Evolutionary conservation across 2,329 filamentous ascomycete genomes (phyloP), one percentile per base, ranked within the genome.

Genomic region (Ceratocystiopsis minuta): DNA sequence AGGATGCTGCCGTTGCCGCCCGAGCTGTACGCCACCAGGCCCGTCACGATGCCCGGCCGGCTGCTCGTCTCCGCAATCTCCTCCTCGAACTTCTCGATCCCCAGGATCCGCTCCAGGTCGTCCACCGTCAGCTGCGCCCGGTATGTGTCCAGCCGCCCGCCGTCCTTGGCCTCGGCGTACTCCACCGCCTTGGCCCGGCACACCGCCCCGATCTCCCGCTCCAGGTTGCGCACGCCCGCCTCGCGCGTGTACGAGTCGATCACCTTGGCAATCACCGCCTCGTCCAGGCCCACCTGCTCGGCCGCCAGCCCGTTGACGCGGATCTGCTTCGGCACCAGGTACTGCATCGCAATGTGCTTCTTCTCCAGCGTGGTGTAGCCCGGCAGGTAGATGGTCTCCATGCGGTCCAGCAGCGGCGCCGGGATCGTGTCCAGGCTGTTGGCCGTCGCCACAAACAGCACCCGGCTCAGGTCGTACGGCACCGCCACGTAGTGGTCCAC

Each of bases 331-430:
- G 90, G 90, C 16, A 98, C 78, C n/a, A 98, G 68, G 59, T 98
- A 90, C 51, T 81, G 80, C 52, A 78, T 77, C 15, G 90, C 88
- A 55, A 98, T 98, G 57, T 95, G 85, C 44, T 85, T 75, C 66
- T 98, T 98, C 66, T 98, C 90, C 16, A 96, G 70, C 6, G 87
- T 95, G 0, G 90, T 98, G 64, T 98, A 98, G 50, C 90, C 90
- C 2, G 86, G 84, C 17, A 98, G 72, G 49, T 82, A 74, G 42
- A 98, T 94, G 7, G 80, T 93, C 62, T 98, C 90, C 88, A 98
- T 95, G 45, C 90, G 80, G 60, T 98, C 90, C 13, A 98, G 70
- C 3, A 98, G 66, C 16, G 90, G 87, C n/a, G 86, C 69, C 2
- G 90, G 87, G 42, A 98, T 98, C 0, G 87, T 95, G 54, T 96